Evolutionary conservation across 2,329 filamentous ascomycete genomes (phyloP), one percentile per base, ranked within the genome.

Genomic region (Pleoardoris graminearum): DNA sequence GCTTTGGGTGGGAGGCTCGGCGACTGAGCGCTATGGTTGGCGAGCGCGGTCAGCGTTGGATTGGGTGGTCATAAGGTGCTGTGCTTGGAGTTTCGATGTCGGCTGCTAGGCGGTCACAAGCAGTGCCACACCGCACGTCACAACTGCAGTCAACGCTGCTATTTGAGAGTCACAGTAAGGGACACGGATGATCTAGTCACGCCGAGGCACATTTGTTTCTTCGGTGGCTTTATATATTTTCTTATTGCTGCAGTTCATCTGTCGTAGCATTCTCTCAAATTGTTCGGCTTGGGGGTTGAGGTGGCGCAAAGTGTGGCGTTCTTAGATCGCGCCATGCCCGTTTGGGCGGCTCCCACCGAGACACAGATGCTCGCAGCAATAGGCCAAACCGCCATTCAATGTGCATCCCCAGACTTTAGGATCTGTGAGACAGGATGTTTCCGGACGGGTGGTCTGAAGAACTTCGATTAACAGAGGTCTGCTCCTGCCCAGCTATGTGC

Each of bases 91-190:
- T 48, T 53, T 54, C 48, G 19, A 44, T 32, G 54, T 56, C 50
- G 55, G 51, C 43, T n/a, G n/a, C n/a, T 46, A 37, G 51, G 61
- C 53, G 57, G 55, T 62, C 59, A 60, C 57, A 58, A 54, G 59
- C 58, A 58, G 60, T 64, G 67, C 67, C 67, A 67, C 61, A 57
- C 29, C 46, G 62, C 61, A 36, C 61, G 60, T 67, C 61, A 66
- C 62, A 53, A 32, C 47, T 42, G 43, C 32, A 22, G 19, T 23
- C n/a, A 7, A 25, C n/a, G 10, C 43, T 16, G 43, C 43, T 8
- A 12, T 12, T 11, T 17, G n/a, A 5, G 43, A 17, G 12, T 35
- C 43, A 30, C 14, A 27, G 22, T 22, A 7, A 19, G 7, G 19
- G 16, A 17, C 27, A 22, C 30, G 29, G 14, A 12, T 19, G 25